Evolutionary conservation across 768 basidiomycete genomes (phyloP), one percentile per base, ranked within the genome.

Genomic region (Dioszegia aurantiaca): DNA sequence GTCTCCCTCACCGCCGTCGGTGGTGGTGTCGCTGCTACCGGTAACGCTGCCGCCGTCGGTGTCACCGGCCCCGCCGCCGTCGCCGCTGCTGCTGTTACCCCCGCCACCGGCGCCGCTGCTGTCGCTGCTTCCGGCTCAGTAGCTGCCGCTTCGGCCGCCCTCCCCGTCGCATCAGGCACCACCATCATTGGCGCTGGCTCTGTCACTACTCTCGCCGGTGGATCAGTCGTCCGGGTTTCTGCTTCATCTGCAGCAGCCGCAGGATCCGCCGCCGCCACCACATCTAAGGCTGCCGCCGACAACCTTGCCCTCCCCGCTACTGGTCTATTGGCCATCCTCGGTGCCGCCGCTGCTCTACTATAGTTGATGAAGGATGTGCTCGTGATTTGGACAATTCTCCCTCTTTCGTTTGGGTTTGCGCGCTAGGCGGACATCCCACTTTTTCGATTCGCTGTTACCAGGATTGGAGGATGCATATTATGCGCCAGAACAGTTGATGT

Each of bases 1-100:
- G 70, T 72, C 28, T 49, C 65, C 14, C 55, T 76, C 40, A 74
- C 72, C 42, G 72, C 67, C 21, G 64, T 59, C 26, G 70, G 70
- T 36, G 70, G 70, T 57, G 70, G 70, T 51, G 64, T 36, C 40
- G 70, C 70, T 31, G 70, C 65, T 39, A 65, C 68, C 30, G 70
- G 66, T 42, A 58, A 48, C 28, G 53, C 49, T 28, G 48, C 57
- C n/a, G 62, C 48, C 23, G 28, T 61, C 17, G 55, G 37, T 23
- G 49, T 37, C 30, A 48, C 63, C 40, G 40, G 46, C 17, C 33
- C 56, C 26, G 56, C 61, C 52, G 39, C 48, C n/a, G 33, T 61
- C 27, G 37, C 39, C 55, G 45, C 61, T 43, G 33, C 33, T 33
- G 41, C 52, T 27, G 54, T 39, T 42, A 12, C 42, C 9, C 10